Conservation (phyloP, 768 basidiomycete genomes). For the Lenzites betulinus region DNA sequence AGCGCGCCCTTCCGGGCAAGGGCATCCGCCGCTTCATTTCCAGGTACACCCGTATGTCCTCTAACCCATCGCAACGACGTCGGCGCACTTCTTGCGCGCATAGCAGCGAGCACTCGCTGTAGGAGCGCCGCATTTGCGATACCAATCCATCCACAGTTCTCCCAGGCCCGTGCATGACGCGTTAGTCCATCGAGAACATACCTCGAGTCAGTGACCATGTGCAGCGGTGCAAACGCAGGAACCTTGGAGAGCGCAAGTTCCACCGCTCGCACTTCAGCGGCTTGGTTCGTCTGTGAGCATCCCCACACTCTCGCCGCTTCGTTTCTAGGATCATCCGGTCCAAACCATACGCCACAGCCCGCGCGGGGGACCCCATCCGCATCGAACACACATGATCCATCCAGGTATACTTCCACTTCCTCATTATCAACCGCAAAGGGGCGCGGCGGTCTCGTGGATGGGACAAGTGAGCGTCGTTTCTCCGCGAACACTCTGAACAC, state of each 20-base stretch:
- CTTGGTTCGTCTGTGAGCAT: background rate
- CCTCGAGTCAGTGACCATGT: slow-evolving; percentile 17
- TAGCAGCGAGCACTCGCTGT: background rate
- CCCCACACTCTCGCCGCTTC: background rate
- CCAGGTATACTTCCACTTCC: background rate
- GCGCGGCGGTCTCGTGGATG: background rate
- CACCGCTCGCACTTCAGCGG: slow-evolving; percentile 22
- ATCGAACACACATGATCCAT: background rate
- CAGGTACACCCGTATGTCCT: slow-evolving; percentile 8
- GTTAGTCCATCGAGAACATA: slow-evolving; percentile 26
- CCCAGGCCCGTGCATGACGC: slow-evolving; percentile 13
- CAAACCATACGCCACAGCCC: background rate
- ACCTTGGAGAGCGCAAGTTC: background rate
- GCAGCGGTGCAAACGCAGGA: slow-evolving; percentile 2
- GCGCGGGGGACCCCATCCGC: background rate
- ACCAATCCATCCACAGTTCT: background rate
- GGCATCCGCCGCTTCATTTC: slow-evolving; percentile 21
- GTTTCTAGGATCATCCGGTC: background rate
- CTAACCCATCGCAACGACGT: slow-evolving; percentile 19
- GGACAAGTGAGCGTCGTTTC: too few species aligned
- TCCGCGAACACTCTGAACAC: background rate
- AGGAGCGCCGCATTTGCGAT: slow-evolving; percentile 1
- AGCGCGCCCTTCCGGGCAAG: too few species aligned
- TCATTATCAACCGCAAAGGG: background rate
- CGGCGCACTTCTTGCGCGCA: background rate